A percentile compares a stretch with the other conserved stretches of the same genome.
These are phyloP conservation scores for Chrysanthemum seticuspe DNA, from an alignment of 129 eudicot genomes.

Conservation along the genomic window DNA sequence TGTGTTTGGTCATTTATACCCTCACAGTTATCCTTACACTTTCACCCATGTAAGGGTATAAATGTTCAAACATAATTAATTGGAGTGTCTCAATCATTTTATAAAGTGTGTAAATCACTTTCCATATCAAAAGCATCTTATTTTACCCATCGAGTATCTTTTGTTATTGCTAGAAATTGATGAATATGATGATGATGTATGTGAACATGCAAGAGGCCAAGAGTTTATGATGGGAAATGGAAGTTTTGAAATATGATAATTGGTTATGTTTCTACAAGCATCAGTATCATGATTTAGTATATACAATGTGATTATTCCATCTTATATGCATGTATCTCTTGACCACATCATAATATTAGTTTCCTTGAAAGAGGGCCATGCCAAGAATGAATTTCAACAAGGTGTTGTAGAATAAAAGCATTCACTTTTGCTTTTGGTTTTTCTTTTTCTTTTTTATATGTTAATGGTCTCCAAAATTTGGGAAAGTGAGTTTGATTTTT, in stretches of 20 bases:
- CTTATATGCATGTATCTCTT: conserved; percentile 20
- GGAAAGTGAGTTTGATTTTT: too few species aligned
- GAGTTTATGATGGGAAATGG: conserved; percentile 17
- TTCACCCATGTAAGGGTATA: too few species aligned
- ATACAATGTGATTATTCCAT: conserved; percentile 18
- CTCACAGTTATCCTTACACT: too few species aligned
- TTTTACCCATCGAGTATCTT: not conserved
- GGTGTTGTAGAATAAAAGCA: conserved; percentile 39
- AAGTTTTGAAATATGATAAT: conserved; percentile 23
- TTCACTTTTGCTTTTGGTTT: conserved; percentile 41
- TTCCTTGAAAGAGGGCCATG: conserved; percentile 31
- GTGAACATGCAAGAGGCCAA: conserved; percentile 10
- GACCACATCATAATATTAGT: conserved; percentile 36
- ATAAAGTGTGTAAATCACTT: too few species aligned
- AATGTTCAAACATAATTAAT: too few species aligned
- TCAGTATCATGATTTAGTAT: conserved; percentile 20
- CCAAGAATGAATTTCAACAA: conserved; percentile 47
- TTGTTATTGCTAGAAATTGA: conserved; percentile 2
- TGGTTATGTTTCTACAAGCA: conserved; percentile 25
- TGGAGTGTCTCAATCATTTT: too few species aligned
- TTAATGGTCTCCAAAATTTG: conserved; percentile 22
- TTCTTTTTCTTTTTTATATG: conserved; percentile 40
- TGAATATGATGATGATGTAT: conserved; percentile 23
- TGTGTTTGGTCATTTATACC: too few species aligned
- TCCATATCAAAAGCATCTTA: not conserved